Evolutionary conservation across 23 red algal species (phyloP).

Genomic region (Gracilariopsis chorda): DNA sequence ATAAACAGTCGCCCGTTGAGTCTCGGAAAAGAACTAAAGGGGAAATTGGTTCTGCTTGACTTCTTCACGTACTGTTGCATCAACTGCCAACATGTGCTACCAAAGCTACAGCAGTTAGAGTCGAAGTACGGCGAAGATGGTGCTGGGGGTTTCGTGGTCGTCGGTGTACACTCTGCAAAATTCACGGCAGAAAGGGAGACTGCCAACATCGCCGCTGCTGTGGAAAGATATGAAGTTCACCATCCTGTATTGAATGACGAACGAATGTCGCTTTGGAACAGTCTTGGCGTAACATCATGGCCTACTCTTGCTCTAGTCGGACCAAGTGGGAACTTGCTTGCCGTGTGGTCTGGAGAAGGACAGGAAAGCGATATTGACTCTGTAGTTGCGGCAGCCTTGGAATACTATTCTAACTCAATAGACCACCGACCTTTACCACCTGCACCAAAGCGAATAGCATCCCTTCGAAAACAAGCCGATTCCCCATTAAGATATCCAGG

Average conservation of each 20-base stretch:
- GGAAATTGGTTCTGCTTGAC: constrained; percentile 69
- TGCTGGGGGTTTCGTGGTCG: constrained; percentile 48
- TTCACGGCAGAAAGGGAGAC: constrained; percentile 60
- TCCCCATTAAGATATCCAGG: constrained; percentile 69
- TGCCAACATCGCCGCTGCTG: constrained; percentile 64
- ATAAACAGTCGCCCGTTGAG: constrained; percentile 64
- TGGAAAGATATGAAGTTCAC: constrained; percentile 53
- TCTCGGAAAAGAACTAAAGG: constrained; percentile 34
- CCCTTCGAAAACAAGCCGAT: background rate
- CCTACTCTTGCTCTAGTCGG: constrained; percentile 59
- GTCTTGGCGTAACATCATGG: constrained; percentile 56
- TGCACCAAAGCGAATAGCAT: constrained; percentile 27
- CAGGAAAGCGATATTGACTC: constrained; percentile 52
- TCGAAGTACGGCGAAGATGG: constrained; percentile 47
- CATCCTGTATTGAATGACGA: constrained; percentile 79
- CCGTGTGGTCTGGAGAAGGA: constrained; percentile 63
- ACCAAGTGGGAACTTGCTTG: constrained; percentile 55
- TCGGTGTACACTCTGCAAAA: constrained; percentile 75
- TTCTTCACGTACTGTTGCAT: constrained; percentile 80
- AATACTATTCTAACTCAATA: constrained; percentile 27
- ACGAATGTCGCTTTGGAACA: constrained; percentile 66
- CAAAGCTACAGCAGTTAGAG: constrained; percentile 35
- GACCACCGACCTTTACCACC: constrained; percentile 52
- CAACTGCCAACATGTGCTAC: constrained; percentile 72
- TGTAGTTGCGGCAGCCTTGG: constrained; percentile 48